Evolutionary conservation across 495 filamentous ascomycete genomes (phyloP), one percentile per base, ranked within the genome.

Genomic region (Cairneyella variabilis): DNA sequence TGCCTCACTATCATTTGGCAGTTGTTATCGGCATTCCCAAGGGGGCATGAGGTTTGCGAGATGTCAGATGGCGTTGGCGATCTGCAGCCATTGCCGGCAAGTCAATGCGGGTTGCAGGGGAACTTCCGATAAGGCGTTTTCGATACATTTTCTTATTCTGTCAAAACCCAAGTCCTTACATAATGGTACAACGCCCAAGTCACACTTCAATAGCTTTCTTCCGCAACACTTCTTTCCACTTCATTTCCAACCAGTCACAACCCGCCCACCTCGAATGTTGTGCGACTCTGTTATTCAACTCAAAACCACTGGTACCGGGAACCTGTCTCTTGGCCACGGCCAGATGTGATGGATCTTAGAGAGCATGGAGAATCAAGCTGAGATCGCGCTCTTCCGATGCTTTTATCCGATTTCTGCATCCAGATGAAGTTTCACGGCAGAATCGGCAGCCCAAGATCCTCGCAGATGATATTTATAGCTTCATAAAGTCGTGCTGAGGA

Each of bases 141-240:
- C n/a, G n/a, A 27, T 44, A 16, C 16, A 14, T 27, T 44, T 44
- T 25, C 14, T 23, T 44, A 23, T 49, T n/a, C 23, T 39, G 34
- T 40, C 22, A 51, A 51, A 25, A 14, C n/a, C n/a, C n/a, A n/a
- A n/a, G n/a, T 17, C 23, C 48, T 51, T 51, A 51, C 48, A 51
- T 51, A 41, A 51, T 51, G n/a, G 34, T 41, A 51, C 36, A 40
- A 40, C 17, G 7, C 25, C 28, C 18, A 16, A 17, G 6, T 27
- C 20, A 23, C 25, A 2, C 22, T 47, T 30, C 23, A 16, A 40
- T n/a, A n/a, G n/a, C n/a, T n/a, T n/a, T n/a, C 18, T 39, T 16
- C 18, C 11, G 9, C 32, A 4, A 17, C 18, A 14, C 34, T 27
- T 51, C 36, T 28, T 18, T 22, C 18, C 36, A 40, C 10, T 41